Evolutionary conservation across 306 rosid species (phyloP), one percentile per base, ranked within the genome.

Genomic region (Hippophae gyantsensis): DNA sequence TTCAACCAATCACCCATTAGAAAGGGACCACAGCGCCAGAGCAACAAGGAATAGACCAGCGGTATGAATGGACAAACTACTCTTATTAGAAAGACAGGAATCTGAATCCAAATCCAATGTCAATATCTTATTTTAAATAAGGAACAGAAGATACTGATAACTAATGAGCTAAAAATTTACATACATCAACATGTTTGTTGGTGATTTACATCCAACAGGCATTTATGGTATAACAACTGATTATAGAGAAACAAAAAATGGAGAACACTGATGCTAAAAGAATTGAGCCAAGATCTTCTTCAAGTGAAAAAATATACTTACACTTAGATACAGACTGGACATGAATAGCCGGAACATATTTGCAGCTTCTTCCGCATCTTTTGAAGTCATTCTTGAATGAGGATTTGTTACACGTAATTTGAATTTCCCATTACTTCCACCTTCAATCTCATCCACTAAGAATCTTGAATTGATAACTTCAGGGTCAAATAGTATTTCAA

Each of bases 21-120:
- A 43, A 92, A 88, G 52, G 99, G 99, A 44, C 99, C 99, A 73
- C 95, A 88, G 67, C 81, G 78, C 88, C 95, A 25, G 53, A 88
- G 82, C 69, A 92, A 45, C 66, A 88, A 71, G 43, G 99, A 80
- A 69, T 86, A 83, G 27, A 92, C 49, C 48, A 75, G 52, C 27
- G 99, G 99, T 65, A 88, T 92, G 63, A 80, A 93, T 59, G 99
- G 99, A 69, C 99, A 92, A 61, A 92, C 81, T 62, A 92, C 90
- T 65, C 76, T 75, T 66, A 81, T 79, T 71, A 92, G 68, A 77
- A 92, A 81, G 68, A 92, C 78, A 61, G 90, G 94, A 61, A 85
- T 71, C 99, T 92, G 89, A 64, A 43, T 43, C 48, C 69, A 76
- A 64, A 43, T 43, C 48, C 69, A 76, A 76, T 44, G n/a, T 70